Percentiles rank a stretch among this genome's conserved stretches.
phyloP scores from a whole-genome alignment of 2,329 filamentous ascomycete genomes.

The Tolypocladium amazonense region DNA sequence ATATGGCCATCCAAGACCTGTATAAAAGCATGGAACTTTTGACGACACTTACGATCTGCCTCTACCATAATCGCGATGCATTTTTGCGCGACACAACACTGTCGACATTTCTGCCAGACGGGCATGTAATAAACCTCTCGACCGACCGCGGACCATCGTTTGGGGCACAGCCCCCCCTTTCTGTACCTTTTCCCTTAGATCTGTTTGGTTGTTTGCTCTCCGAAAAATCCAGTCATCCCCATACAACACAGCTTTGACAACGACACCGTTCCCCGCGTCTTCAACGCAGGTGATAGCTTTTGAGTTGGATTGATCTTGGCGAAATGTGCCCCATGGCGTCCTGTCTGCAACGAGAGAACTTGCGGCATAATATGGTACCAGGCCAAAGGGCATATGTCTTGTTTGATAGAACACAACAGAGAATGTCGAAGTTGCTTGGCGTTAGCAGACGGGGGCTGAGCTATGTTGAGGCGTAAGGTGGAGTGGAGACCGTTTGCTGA shows the following conservation, averaged over 20 bases:
- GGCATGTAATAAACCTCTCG: not conserved
- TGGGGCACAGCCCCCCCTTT: not conserved
- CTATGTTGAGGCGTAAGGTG: not conserved
- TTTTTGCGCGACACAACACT: not conserved
- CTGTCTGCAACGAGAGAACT: not conserved
- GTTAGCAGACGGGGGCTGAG: not conserved
- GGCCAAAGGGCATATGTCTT: not conserved
- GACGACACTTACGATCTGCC: conserved; percentile 18
- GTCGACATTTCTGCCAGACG: not conserved
- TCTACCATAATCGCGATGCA: conserved; percentile 4
- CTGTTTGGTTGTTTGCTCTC: not conserved
- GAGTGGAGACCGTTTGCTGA: not conserved
- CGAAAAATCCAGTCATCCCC: not conserved
- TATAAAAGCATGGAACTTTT: conserved; percentile 16
- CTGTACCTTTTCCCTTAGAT: not conserved
- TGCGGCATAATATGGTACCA: not conserved
- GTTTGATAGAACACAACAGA: not conserved
- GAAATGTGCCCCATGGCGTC: not conserved
- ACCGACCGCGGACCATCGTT: not conserved
- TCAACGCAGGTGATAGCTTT: not conserved
- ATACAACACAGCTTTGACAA: not conserved
- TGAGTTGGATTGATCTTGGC: not conserved
- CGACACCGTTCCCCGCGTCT: not conserved
- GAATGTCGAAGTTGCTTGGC: not conserved
- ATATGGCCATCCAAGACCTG: conserved; percentile 10